Evolutionary conservation across 768 basidiomycete genomes (phyloP).

Genomic region (Pilatotrama ljubarskyi): DNA sequence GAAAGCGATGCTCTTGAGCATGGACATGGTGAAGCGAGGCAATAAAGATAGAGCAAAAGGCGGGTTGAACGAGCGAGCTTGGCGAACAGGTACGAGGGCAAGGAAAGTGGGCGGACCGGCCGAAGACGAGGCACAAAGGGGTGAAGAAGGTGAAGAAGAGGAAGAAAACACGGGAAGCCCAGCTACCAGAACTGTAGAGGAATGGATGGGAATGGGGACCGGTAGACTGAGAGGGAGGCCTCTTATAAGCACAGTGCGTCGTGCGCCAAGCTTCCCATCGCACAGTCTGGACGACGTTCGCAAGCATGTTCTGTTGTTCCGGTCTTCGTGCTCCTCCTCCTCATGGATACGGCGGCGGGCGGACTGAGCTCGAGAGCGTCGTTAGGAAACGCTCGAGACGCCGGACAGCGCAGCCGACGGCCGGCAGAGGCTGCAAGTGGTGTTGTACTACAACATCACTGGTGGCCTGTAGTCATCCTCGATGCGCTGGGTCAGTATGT

Average conservation of each 20-base stretch:
- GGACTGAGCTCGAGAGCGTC: neutral
- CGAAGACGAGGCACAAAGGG: neutral
- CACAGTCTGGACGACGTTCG: neutral
- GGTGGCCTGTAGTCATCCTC: neutral
- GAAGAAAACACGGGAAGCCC: slow-evolving; percentile 2
- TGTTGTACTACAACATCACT: neutral
- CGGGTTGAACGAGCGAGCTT: neutral
- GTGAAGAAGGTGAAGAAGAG: neutral
- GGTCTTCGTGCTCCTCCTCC: neutral
- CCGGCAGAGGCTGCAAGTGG: neutral
- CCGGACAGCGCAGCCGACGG: neutral
- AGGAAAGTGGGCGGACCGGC: slow-evolving; percentile 5
- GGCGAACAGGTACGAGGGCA: neutral
- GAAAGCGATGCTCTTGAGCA: slow-evolving; percentile 13
- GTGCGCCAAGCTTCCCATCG: neutral
- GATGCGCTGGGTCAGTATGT: too few relatives aligned
- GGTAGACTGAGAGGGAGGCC: neutral
- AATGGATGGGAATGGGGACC: neutral
- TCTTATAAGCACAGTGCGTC: neutral
- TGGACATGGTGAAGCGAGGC: slow-evolving; percentile 9
- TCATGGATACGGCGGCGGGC: neutral
- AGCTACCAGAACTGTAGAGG: slow-evolving; percentile 9
- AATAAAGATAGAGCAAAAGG: neutral
- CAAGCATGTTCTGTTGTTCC: neutral
- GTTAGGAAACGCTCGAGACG: neutral